Base-by-base conservation (phyloP, 495 filamentous ascomycete genomes). In the Acidiella bohemica region DNA sequence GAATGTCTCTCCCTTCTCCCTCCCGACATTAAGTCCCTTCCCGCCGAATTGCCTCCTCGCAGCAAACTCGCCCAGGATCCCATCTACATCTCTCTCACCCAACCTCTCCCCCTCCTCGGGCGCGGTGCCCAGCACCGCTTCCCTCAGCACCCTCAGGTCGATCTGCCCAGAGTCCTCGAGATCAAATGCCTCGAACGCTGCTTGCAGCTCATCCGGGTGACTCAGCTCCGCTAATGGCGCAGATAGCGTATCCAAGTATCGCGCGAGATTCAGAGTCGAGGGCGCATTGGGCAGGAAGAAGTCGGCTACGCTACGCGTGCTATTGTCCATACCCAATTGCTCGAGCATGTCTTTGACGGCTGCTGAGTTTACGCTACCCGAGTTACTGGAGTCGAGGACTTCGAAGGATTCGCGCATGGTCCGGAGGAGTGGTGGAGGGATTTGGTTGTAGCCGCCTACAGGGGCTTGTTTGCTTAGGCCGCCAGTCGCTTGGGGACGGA, bases 161-260 rank as follows among this genome's bases (percentile, higher is more conserved):
- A 96, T 73, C 57, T 93, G 84, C 6, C 92, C 90, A 52, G 81
- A 85, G 57, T 97, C 90, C 48, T 92, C 84, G 46, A 92, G 82
- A 52, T 97, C 90, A 49, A 97, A 97, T 0, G 92, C 92, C 8
- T 81, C 80, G 47, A 97, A 84, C 0, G 92, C 90, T 5, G 81
- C 84, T 2, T 80, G 51, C 0, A 97, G 71, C 46, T 97, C 90
- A 16, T 74, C 67, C 10, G 72, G 72, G 2, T 78, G 73, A 0
- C 80, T 84, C 13, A 95, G 63, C 0, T 74, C 69, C 0, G 72
- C 70, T n/a, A 96, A 63, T 0, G 81, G 67, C 7, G 67, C 63
- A 0, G 84, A 78, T 5, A 96, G 66, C 6, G 74, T 77, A 47
- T 79, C 82, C 12, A 97, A 68, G 55, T 88, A 97, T 2, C 75